Evolutionary conservation across 1,284 basidiomycete genomes (phyloP).

Genomic region (Cryptococcus maquisensis): DNA sequence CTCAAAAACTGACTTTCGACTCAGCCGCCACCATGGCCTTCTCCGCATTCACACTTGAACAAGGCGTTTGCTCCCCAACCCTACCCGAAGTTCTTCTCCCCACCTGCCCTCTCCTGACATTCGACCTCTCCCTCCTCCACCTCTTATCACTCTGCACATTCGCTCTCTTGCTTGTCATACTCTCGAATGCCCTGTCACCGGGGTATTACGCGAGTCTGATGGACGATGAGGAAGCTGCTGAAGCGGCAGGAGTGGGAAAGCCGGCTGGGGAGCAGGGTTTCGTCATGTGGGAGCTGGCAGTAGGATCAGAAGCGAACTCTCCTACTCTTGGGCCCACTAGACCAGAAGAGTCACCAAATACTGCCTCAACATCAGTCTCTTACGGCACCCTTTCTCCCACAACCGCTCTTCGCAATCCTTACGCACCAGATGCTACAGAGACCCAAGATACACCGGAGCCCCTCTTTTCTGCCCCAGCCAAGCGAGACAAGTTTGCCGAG

Average conservation of each 20-base stretch:
- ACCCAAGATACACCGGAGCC: background rate
- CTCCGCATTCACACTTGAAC: slow-evolving; percentile 30
- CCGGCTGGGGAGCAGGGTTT: slow-evolving; percentile 15
- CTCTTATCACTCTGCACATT: slow-evolving; percentile 26
- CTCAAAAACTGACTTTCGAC: background rate
- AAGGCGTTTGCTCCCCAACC: slow-evolving; percentile 25
- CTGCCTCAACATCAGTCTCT: background rate
- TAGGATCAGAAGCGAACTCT: slow-evolving; percentile 23
- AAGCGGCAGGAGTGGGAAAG: background rate
- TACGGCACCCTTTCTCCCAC: slow-evolving; percentile 11
- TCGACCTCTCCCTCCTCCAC: slow-evolving; percentile 35
- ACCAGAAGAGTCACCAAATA: background rate
- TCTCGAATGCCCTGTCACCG: slow-evolving; percentile 26
- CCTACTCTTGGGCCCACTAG: slow-evolving; percentile 5
- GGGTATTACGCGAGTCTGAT: slow-evolving; percentile 13
- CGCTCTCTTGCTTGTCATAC: slow-evolving; percentile 28
- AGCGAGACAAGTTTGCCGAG: slow-evolving; percentile 29
- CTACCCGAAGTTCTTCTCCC: slow-evolving; percentile 20
- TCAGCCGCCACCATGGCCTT: slow-evolving; percentile 40
- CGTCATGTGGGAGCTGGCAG: slow-evolving; percentile 42
- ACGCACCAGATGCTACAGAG: background rate
- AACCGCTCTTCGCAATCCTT: background rate
- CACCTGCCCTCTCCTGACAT: slow-evolving; percentile 32
- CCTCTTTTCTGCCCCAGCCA: background rate
- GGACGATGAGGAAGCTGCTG: background rate